Conservation (phyloP, 1,139 yeast species). For the Taphrina confusa region DNA sequence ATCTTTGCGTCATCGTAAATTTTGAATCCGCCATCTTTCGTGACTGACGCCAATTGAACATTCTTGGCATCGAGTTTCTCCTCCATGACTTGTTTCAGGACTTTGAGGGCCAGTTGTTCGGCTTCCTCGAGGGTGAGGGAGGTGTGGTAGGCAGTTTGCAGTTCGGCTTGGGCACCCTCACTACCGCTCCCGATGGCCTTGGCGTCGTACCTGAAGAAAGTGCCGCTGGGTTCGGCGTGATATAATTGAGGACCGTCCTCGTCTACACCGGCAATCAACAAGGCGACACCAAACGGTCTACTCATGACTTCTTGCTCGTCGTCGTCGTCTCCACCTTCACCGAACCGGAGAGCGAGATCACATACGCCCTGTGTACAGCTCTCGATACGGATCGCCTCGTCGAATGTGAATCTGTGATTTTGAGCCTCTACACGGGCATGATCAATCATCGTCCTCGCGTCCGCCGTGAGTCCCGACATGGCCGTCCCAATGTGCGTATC, state of each 20-base stretch:
- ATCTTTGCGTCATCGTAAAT: constrained; percentile 83
- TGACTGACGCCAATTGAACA: constrained; percentile 92
- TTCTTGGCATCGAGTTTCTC: constrained; percentile 94
- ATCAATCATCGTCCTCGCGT: constrained; percentile 97
- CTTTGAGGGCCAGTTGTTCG: constrained; percentile 82
- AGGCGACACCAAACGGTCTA: constrained; percentile 98
- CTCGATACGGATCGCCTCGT: constrained; percentile 91
- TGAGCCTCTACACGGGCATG: constrained; percentile 93
- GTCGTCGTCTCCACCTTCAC: constrained; percentile 98
- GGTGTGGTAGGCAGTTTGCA: constrained; percentile 89
- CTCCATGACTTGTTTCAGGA: constrained; percentile 97
- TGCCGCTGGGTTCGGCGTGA: constrained; percentile 99
- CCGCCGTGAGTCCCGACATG: constrained; percentile 98
- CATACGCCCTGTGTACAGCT: constrained; percentile 94
- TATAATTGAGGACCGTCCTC: constrained; percentile 94
- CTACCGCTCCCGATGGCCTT: constrained; percentile 99
- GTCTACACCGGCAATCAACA: constrained; percentile 92
- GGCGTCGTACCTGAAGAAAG: constrained; percentile 95
- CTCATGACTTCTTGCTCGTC: constrained; percentile 98
- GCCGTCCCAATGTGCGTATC: constrained; percentile 97
- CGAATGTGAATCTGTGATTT: constrained; percentile 84
- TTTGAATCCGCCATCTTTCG: constrained; percentile 81
- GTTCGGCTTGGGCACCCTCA: constrained; percentile 98
- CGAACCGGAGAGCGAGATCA: constrained; percentile 93
- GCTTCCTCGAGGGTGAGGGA: constrained; percentile 93